Conservation (phyloP, 331 rosid species). For the Dryas integrifolia region DNA sequence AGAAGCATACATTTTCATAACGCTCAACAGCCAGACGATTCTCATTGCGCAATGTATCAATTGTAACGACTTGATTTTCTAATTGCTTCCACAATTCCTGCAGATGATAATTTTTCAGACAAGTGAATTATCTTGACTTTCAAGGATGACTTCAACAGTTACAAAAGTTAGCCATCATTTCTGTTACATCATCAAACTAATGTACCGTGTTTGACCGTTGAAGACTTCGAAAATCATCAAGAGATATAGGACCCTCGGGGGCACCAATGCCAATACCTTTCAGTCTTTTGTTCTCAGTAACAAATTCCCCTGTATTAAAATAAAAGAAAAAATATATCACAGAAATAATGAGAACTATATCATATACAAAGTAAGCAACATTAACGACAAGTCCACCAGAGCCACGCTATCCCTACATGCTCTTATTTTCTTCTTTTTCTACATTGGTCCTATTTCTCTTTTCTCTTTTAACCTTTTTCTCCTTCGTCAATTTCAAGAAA, state of each 20-base stretch:
- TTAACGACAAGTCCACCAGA: not conserved
- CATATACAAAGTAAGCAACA: not conserved
- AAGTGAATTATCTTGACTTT: not conserved
- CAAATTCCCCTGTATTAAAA: conserved; percentile 49
- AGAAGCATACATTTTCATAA: conserved; percentile 66
- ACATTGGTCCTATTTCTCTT: not conserved
- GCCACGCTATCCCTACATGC: not conserved
- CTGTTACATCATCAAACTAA: conserved; percentile 22
- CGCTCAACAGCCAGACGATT: conserved; percentile 53
- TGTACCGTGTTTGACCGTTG: conserved; percentile 79
- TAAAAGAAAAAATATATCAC: not conserved
- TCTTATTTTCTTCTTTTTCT: not conserved
- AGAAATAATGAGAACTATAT: not conserved
- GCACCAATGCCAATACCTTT: conserved; percentile 96
- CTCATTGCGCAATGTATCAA: conserved; percentile 58
- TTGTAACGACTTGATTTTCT: conserved; percentile 66
- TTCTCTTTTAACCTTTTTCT: not conserved
- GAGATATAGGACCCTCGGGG: conserved; percentile 92
- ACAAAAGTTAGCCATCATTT: not conserved
- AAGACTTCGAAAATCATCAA: conserved; percentile 96
- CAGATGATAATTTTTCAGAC: conserved; percentile 18
- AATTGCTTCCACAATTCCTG: conserved; percentile 96
- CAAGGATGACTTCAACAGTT: not conserved
- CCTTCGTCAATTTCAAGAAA: not conserved
- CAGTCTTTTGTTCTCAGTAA: conserved; percentile 70